These are phyloP conservation scores for Nothopassalora personata DNA, from an alignment of 2,329 filamentous ascomycete species.

Conservation along the genomic window DNA sequence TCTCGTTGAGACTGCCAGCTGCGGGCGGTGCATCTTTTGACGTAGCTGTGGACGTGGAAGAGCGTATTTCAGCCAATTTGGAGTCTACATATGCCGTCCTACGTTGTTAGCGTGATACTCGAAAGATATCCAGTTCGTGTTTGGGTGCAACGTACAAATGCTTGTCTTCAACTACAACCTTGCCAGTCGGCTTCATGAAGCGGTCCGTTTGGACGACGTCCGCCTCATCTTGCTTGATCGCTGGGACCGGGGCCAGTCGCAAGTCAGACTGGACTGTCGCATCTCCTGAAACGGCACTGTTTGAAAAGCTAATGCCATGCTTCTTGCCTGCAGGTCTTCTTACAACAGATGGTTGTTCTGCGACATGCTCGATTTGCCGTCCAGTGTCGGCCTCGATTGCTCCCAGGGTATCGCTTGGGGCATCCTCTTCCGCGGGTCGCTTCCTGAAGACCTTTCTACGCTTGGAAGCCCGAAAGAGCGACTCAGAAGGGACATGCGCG, in stretches of 20 bases:
- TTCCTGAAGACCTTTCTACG: constrained; percentile 48
- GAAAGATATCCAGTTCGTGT: neutral
- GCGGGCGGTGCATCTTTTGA: neutral
- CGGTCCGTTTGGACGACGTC: constrained; percentile 43
- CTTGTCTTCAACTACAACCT: constrained; percentile 60
- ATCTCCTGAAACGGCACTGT: neutral
- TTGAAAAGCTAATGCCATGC: constrained; percentile 29
- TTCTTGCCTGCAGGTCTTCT: constrained; percentile 20
- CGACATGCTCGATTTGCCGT: neutral
- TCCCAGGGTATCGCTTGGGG: constrained; percentile 6
- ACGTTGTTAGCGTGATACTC: constrained; percentile 55
- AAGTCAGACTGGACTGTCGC: neutral
- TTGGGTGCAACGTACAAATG: constrained; percentile 64
- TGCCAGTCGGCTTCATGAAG: constrained; percentile 68
- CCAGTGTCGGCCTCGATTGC: neutral
- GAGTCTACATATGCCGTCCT: constrained; percentile 84
- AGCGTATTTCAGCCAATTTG: constrained; percentile 57
- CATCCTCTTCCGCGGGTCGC: constrained; percentile 31
- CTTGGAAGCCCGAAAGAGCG: constrained; percentile 47
- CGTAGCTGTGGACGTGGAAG: constrained; percentile 12
- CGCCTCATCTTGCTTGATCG: constrained; percentile 6
- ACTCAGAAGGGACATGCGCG: constrained; percentile 10
- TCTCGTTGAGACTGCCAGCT: neutral
- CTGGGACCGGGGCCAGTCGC: constrained; percentile 13
- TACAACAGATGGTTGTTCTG: constrained; percentile 3